These are phyloP conservation scores for Backusella luteola DNA, from an alignment of 192 early-diverging fungal species.

Conservation along the genomic window DNA sequence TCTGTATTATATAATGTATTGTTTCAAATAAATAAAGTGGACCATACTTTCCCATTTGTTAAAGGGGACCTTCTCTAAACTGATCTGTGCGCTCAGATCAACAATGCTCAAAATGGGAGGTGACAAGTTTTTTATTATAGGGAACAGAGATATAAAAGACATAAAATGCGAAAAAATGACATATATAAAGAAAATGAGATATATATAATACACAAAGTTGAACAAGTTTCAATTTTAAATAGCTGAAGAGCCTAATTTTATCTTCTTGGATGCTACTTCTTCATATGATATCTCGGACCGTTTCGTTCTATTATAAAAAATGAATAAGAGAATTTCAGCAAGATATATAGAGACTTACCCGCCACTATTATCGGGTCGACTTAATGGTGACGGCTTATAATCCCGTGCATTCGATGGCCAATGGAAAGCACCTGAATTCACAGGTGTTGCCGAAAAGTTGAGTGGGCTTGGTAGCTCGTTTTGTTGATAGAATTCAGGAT, in stretches of 20 bases:
- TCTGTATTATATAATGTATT: too few species aligned
- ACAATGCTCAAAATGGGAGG: too few species aligned
- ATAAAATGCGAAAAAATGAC: too few species aligned
- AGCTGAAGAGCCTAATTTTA: constrained; percentile 1
- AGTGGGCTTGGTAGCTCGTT: constrained; percentile 72
- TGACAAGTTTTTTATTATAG: too few species aligned
- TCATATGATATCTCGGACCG: not conserved
- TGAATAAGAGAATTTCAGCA: not conserved
- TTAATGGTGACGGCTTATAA: constrained; percentile 11
- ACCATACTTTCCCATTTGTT: too few species aligned
- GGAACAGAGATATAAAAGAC: too few species aligned
- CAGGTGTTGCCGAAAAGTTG: constrained; percentile 74
- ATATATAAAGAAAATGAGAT: too few species aligned
- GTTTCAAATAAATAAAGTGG: too few species aligned
- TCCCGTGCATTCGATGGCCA: constrained; percentile 15
- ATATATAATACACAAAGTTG: too few species aligned
- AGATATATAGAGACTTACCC: not conserved
- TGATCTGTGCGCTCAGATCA: too few species aligned
- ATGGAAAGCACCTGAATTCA: constrained; percentile 32
- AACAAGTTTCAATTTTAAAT: not conserved
- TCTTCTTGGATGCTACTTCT: constrained; percentile 2
- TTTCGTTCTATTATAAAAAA: not conserved
- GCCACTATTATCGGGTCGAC: not conserved
- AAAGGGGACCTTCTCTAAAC: too few species aligned
- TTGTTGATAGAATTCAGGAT: constrained; percentile 72